phyloP scores from a whole-genome alignment of 2,329 filamentous ascomycete species.

The Aspergillus arachidicola region DNA sequence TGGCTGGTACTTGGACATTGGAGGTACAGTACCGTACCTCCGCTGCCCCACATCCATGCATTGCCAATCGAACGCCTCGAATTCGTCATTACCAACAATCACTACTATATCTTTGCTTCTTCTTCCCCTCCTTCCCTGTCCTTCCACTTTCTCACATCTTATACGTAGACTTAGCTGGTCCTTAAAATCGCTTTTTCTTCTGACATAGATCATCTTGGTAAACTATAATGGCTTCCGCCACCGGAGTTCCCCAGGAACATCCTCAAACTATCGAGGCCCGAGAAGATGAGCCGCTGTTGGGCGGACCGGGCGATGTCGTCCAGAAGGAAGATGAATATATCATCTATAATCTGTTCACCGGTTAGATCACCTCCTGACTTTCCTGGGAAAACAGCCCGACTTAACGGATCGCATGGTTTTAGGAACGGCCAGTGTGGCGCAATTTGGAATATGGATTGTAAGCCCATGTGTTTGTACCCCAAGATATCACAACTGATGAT shows the following conservation, averaged over 20 bases:
- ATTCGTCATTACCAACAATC: not conserved
- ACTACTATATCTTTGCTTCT: not conserved
- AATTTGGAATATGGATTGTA: slow-evolving; percentile 74
- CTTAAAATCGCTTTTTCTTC: not conserved
- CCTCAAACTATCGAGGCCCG: slow-evolving; percentile 41
- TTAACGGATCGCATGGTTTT: slow-evolving; percentile 4
- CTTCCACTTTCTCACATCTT: not conserved
- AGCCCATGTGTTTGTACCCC: slow-evolving; percentile 23
- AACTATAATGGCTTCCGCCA: slow-evolving; percentile 67
- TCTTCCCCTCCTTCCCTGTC: not conserved
- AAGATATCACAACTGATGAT: not conserved
- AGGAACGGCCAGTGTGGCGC: slow-evolving; percentile 82
- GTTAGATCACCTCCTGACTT: slow-evolving; percentile 47
- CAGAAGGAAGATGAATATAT: slow-evolving; percentile 68
- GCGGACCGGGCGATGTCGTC: slow-evolving; percentile 70
- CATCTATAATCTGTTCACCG: slow-evolving; percentile 71
- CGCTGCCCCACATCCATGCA: not conserved
- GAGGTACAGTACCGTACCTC: not conserved
- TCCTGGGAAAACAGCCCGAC: not conserved
- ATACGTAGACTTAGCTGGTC: not conserved
- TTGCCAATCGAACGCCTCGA: slow-evolving; percentile 1
- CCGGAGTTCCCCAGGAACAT: slow-evolving; percentile 63
- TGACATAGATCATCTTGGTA: not conserved
- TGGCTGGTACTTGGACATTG: not conserved
- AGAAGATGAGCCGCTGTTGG: slow-evolving; percentile 73